Conservation (phyloP, 176 grass and related monocot genomes). For the Oryza coarctata region DNA sequence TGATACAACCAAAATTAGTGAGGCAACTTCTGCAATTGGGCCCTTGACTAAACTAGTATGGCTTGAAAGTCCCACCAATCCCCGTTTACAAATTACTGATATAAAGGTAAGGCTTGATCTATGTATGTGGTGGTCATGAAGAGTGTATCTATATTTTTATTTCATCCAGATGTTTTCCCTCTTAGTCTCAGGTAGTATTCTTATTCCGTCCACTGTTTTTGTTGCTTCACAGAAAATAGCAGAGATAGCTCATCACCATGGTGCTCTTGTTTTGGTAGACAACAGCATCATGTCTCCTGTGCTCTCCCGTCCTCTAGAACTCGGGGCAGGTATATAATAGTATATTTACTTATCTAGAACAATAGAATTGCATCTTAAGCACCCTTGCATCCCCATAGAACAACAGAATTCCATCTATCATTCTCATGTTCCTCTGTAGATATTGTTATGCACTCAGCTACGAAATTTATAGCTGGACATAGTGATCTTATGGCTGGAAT, state of each 20-base stretch:
- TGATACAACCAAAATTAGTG: slow-evolving; percentile 66
- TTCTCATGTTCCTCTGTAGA: slow-evolving; percentile 48
- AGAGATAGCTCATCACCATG: slow-evolving; percentile 81
- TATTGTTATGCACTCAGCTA: slow-evolving; percentile 99
- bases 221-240: slow-evolving; percentile 72
- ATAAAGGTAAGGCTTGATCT: slow-evolving; percentile 59
- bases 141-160: background rate
- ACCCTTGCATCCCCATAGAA: background rate
- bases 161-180: background rate
- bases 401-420: background rate
- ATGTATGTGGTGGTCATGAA: background rate
- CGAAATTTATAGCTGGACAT: slow-evolving; percentile 96
- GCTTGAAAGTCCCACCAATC: slow-evolving; percentile 98
- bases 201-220: slow-evolving; percentile 21
- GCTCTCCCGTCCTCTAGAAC: slow-evolving; percentile 78
- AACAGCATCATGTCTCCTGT: slow-evolving; percentile 99
- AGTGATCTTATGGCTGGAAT: slow-evolving; percentile 99
- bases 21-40: slow-evolving; percentile 65
- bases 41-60: slow-evolving; percentile 77
- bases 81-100: slow-evolving; percentile 89
- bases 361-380: background rate
- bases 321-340: slow-evolving; percentile 74
- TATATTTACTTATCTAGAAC: slow-evolving; percentile 9
- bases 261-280: slow-evolving; percentile 86
- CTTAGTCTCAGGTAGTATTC: background rate